A percentile compares a stretch with the other conserved stretches of the same genome.
phyloP scores from a whole-genome alignment of 176 grass and related monocot genomes.

The Eleusine coracana region DNA sequence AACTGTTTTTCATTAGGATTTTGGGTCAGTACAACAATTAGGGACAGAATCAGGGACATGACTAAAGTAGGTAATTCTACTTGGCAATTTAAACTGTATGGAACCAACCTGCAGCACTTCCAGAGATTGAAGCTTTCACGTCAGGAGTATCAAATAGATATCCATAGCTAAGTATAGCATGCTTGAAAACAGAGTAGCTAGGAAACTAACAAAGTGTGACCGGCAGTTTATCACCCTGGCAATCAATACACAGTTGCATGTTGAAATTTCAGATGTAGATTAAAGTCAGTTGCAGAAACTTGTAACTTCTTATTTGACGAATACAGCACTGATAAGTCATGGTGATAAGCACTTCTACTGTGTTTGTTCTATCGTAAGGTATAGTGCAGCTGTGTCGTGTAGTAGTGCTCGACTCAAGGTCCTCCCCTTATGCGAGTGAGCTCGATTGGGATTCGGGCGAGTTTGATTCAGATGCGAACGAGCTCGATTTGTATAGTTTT shows the following conservation, averaged over 20 bases:
- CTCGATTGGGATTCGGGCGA: too few relatives aligned
- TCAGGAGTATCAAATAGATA: constrained; percentile 52
- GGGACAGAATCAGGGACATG: too few relatives aligned
- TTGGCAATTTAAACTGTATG: not conserved
- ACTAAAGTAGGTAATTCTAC: too few relatives aligned
- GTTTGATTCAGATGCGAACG: too few relatives aligned
- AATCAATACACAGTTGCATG: constrained; percentile 18
- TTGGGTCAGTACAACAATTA: too few relatives aligned
- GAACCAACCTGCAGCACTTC: constrained; percentile 58
- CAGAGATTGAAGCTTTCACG: constrained; percentile 26
- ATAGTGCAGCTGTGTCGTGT: too few relatives aligned
- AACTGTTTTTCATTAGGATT: too few relatives aligned
- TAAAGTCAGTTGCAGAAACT: constrained; percentile 59
- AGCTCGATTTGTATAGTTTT: too few relatives aligned
- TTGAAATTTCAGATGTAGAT: constrained; percentile 16
- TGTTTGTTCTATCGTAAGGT: too few relatives aligned
- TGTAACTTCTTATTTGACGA: constrained; percentile 68
- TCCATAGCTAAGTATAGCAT: constrained; percentile 68
- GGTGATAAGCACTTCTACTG: constrained; percentile 18
- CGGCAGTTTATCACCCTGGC: constrained; percentile 56
- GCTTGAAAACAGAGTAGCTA: constrained; percentile 64
- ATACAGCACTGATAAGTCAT: constrained; percentile 64
- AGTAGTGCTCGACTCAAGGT: too few relatives aligned
- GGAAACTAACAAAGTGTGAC: constrained; percentile 72
- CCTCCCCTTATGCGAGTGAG: too few relatives aligned